These are phyloP conservation scores for Mucor circinelloides DNA, from an alignment of 371 early-diverging fungal species.

Conservation along the genomic window DNA sequence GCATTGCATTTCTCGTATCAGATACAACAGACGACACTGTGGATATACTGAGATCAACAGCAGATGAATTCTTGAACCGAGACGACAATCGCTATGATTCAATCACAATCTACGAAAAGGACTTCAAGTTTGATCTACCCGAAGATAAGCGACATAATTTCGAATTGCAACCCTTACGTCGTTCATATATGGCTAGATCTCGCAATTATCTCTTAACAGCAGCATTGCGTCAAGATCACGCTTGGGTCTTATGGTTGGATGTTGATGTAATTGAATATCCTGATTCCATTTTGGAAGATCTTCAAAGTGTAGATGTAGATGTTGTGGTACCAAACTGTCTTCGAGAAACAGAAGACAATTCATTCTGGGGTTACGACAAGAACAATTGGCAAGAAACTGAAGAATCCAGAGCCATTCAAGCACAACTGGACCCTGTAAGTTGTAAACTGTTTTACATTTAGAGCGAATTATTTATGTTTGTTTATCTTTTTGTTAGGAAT, in stretches of 20 bases:
- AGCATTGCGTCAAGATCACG: conserved; percentile 55
- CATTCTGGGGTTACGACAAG: conserved; percentile 61
- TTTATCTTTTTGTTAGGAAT: conserved; percentile 23
- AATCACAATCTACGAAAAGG: conserved; percentile 57
- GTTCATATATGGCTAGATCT: conserved; percentile 60
- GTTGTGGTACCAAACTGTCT: conserved; percentile 69
- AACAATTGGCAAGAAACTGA: conserved; percentile 70
- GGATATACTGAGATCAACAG: conserved; percentile 33
- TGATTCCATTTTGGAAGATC: conserved; percentile 50
- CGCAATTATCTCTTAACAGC: conserved; percentile 60
- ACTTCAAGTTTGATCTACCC: conserved; percentile 47
- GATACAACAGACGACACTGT: conserved; percentile 58
- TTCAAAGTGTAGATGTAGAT: conserved; percentile 66
- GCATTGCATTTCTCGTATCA: conserved; percentile 60
- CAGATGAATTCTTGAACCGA: conserved; percentile 31
- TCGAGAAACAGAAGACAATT: conserved; percentile 31
- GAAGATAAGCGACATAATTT: conserved; percentile 58
- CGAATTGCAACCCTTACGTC: conserved; percentile 52
- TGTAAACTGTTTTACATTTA: not conserved
- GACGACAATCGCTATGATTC: conserved; percentile 41
- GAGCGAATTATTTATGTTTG: conserved; percentile 1
- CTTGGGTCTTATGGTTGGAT: conserved; percentile 73
- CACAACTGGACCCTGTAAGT: conserved; percentile 49
- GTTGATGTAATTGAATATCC: conserved; percentile 67
- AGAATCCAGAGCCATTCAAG: conserved; percentile 52